These are phyloP conservation scores for Aspergillus sergii DNA, from an alignment of 2,329 filamentous ascomycete species.

Conservation along the genomic window DNA sequence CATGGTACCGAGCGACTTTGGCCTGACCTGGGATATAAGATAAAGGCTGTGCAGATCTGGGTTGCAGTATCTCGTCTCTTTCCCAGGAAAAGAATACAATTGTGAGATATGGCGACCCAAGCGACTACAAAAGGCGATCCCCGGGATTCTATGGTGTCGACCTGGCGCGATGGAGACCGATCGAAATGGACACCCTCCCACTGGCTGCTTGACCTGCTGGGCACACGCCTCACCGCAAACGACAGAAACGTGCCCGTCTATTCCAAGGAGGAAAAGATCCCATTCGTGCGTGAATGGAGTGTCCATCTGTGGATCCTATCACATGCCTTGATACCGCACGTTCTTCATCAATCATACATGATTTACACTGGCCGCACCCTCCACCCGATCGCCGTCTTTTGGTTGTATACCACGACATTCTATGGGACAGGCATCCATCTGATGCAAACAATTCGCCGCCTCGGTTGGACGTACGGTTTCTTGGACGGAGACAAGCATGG, in stretches of 20 bases:
- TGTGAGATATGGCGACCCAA: neutral
- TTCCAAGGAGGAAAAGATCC: neutral
- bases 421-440: neutral
- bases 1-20: neutral
- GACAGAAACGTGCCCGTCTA: neutral
- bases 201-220: neutral
- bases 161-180: neutral
- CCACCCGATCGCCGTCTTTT: neutral
- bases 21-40: neutral
- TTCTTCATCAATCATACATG: neutral
- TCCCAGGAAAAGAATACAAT: fast-evolving
- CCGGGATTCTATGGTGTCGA: neutral
- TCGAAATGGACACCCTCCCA: neutral
- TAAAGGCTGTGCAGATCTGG: neutral
- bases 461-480: neutral
- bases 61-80: neutral
- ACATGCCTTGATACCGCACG: neutral
- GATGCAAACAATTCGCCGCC: neutral
- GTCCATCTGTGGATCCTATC: neutral
- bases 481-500: neutral
- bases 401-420: neutral
- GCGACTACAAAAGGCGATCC: neutral
- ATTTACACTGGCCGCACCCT: neutral
- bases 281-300: neutral
- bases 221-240: neutral